Percentiles rank a stretch among this genome's conserved stretches.
Conservation (phyloP, 2,329 filamentous ascomycete species). For the Chaetomium globosum region DNA sequence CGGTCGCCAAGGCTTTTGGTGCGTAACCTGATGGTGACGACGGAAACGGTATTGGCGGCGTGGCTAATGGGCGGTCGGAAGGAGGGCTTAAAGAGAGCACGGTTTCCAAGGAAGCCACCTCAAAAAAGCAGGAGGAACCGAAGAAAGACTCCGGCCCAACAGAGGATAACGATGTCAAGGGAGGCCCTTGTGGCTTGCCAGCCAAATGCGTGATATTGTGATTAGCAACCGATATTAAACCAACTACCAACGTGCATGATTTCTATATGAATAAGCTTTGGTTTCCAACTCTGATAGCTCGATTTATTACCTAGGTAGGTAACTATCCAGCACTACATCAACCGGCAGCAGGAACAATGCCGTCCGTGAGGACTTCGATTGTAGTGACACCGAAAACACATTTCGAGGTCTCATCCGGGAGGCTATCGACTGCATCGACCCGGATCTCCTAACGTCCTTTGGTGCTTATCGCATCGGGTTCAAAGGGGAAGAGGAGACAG, state of each 20-base stretch:
- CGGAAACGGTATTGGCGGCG: constrained; percentile 4
- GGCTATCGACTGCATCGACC: too few species aligned
- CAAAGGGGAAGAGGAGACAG: too few species aligned
- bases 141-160: background rate
- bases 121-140: background rate
- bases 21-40: constrained; percentile 54
- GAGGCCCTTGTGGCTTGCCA: constrained; percentile 24
- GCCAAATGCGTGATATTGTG: constrained; percentile 22
- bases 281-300: too few species aligned
- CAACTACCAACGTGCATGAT: background rate
- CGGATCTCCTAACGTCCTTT: too few species aligned
- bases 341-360: too few species aligned
- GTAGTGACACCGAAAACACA: too few species aligned
- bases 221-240: background rate
- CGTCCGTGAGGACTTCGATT: too few species aligned
- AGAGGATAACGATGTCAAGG: constrained; percentile 11
- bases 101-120: constrained; percentile 1
- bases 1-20: constrained; percentile 68
- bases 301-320: too few species aligned
- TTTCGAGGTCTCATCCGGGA: too few species aligned
- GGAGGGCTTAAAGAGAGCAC: constrained; percentile 1
- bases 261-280: too few species aligned
- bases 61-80: constrained; percentile 33
- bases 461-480: too few species aligned
- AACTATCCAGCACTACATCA: too few species aligned